A percentile compares a stretch with the other conserved stretches of the same genome.
phyloP scores from a whole-genome alignment of 306 rosid species.

The Biancaea sappan region DNA sequence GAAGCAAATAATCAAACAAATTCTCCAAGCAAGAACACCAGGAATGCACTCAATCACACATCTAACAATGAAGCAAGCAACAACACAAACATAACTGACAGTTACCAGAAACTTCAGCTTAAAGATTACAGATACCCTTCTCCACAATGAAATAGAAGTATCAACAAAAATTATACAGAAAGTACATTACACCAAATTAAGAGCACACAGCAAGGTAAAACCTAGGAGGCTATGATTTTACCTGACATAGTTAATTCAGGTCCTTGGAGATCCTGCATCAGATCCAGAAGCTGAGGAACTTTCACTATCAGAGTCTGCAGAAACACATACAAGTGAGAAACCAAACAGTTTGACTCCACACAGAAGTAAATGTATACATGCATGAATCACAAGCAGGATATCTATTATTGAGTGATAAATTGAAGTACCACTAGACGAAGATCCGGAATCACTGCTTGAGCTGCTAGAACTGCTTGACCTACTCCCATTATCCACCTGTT shows the following conservation, averaged over 20 bases:
- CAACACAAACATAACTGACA: not conserved
- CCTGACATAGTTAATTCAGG: slow-evolving; percentile 58
- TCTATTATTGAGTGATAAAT: not conserved
- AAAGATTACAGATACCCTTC: too few species aligned
- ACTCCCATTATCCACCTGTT: slow-evolving; percentile 70
- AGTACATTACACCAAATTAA: slow-evolving; percentile 1
- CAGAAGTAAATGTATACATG: not conserved
- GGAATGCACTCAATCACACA: slow-evolving; percentile 14
- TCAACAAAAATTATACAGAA: too few species aligned
- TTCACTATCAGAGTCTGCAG: slow-evolving; percentile 92
- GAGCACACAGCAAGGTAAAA: slow-evolving; percentile 1
- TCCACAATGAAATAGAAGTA: too few species aligned
- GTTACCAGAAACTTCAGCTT: slow-evolving; percentile 11
- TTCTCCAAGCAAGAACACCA: slow-evolving; percentile 8
- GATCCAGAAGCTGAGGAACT: slow-evolving; percentile 96
- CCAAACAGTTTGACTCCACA: slow-evolving; percentile 9
- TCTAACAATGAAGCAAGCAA: slow-evolving; percentile 17
- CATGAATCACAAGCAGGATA: not conserved
- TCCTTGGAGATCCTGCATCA: slow-evolving; percentile 72
- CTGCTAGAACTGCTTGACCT: slow-evolving; percentile 95
- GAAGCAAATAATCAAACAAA: not conserved
- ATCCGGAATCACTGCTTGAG: slow-evolving; percentile 94
- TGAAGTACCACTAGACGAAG: slow-evolving; percentile 88
- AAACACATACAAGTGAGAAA: slow-evolving; percentile 32
- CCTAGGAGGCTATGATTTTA: slow-evolving; percentile 31